Evolutionary conservation across 2,329 filamentous ascomycete species (phyloP), one percentile per base, ranked within the genome.

Genomic region (Colletotrichum lupini): DNA sequence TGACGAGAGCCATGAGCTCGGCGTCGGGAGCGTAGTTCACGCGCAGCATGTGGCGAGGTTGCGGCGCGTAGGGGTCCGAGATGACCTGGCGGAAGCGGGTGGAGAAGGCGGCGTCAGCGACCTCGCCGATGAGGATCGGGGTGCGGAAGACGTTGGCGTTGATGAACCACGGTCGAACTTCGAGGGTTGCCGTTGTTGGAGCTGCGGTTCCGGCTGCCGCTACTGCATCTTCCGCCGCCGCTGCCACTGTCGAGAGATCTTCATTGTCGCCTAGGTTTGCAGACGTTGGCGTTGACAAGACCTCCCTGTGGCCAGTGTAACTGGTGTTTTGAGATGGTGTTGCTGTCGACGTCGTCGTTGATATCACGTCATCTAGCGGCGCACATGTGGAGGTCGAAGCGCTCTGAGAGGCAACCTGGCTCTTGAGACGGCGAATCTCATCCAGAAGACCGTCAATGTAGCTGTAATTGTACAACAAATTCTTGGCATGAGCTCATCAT

Each of bases 61-160:
- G 76, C 24, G 68, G 72, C 5, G 62, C 35, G 42, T 42, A 53
- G 6, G 78, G 76, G 24, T 79, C 77, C 0, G 81, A 78, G 28
- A 82, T 78, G 49, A 78, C 80, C 70, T 83, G 81, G 22, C 81
- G 76, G 64, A 82, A 79, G 2, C 81, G 81, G 0, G 81, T 82
- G 7, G 81, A 80, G 64, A 83, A 83, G 11, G 80, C 81, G 19
- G 80, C 77, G 53, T 83, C 81, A 16, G 81, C 81, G 1, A 81
- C 80, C 61, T 83, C 81, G 8, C 79, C 79, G 35, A 83, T 79
- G 16, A 82, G 72, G 28, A 82, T 78, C 1, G 81, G 81, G 5
- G 78, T 81, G 56, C 80, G 78, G 28, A 80, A 78, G 30, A 80
- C 76, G 46, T 77, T 80, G 70, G 80, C 78, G 42, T 78, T 77